Conservation (phyloP, 768 basidiomycete species). For the Boletus eberwhitei region DNA sequence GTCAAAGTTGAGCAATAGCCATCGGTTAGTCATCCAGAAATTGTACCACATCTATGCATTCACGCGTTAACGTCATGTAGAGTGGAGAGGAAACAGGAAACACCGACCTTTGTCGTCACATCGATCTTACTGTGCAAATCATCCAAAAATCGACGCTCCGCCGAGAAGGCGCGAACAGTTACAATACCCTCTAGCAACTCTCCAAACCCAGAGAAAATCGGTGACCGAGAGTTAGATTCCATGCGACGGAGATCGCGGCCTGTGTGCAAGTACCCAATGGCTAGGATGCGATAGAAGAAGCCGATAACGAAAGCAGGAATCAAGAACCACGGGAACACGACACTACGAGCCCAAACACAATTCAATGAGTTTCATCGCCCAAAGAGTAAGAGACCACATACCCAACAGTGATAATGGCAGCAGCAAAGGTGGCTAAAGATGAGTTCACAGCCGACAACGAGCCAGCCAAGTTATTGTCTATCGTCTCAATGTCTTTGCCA, state of each 20-base stretch:
- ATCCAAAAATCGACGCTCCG: slow-evolving; percentile 73
- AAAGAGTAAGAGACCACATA: slow-evolving; percentile 32
- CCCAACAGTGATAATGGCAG: slow-evolving; percentile 71
- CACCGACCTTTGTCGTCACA: slow-evolving; percentile 64
- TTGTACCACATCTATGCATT: slow-evolving; percentile 66
- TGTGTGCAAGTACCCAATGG: slow-evolving; percentile 72
- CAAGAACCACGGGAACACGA: slow-evolving; percentile 81
- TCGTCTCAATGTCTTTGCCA: slow-evolving; percentile 83
- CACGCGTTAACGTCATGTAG: not conserved
- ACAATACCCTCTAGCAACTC: slow-evolving; percentile 86
- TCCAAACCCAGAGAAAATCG: slow-evolving; percentile 80
- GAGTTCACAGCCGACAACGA: slow-evolving; percentile 75
- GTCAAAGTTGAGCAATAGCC: slow-evolving; percentile 84
- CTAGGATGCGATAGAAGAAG: slow-evolving; percentile 64
- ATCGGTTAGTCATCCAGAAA: slow-evolving; percentile 89
- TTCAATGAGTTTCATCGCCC: slow-evolving; percentile 7
- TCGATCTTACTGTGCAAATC: slow-evolving; percentile 73
- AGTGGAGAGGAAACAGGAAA: not conserved
- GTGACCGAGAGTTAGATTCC: slow-evolving; percentile 85
- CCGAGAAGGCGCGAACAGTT: slow-evolving; percentile 90
- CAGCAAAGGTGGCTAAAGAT: slow-evolving; percentile 73
- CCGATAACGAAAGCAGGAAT: slow-evolving; percentile 74
- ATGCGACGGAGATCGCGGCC: slow-evolving; percentile 84
- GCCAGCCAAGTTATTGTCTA: slow-evolving; percentile 68
- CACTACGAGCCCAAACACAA: slow-evolving; percentile 29